Evolutionary conservation across 1,139 yeast genomes (phyloP), one percentile per base, ranked within the genome.

Genomic region (Pichia sp.): DNA sequence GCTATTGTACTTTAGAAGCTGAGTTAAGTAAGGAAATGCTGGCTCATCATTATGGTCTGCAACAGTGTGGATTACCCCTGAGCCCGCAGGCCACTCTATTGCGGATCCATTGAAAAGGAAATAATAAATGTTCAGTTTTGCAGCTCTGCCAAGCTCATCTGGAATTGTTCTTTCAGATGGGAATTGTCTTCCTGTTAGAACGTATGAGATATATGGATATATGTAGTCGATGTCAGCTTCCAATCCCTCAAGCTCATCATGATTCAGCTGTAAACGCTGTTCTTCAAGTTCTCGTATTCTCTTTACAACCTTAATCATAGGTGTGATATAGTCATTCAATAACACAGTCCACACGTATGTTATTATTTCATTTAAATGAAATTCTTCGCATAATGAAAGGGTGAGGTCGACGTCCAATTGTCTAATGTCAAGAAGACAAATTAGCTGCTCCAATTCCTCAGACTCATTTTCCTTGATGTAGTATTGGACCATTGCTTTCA

Each of bases 401-500:
- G 91, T 74, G 22, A 79, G 56, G 56, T 87, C 94, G 30, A 86
- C 67, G 52, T 87, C 95, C 40, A 87, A 64, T n/a, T 74, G 66
- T 3, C 61, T 48, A 11, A 81, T 66, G 49, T 85, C 86, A 18
- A 86, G 56, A 10, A 74, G 59, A 48, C 93, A 79, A 13, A 86
- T 61, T 18, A 86, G 54, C 40, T 77, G 77, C 30, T 85, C 85
- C 16, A 86, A 62, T 1, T 62, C 53, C 4, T 66, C 67, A 2
- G 78, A 72, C 30, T 64, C 57, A 2, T 59, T 62, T 4, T 50
- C 48, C 0, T 57, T 44, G 1, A 70, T 65, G 46, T 73, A 76
- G 35, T 64, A 59, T 28, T 63, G 59, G 1, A 84, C 81, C 59
- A 86, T 63, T 13, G 63, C 67, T 46, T 74, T 74, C 45, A 84